Conservation (phyloP, 345 rosid genomes). For the Diplotaxis tenuifolia region DNA sequence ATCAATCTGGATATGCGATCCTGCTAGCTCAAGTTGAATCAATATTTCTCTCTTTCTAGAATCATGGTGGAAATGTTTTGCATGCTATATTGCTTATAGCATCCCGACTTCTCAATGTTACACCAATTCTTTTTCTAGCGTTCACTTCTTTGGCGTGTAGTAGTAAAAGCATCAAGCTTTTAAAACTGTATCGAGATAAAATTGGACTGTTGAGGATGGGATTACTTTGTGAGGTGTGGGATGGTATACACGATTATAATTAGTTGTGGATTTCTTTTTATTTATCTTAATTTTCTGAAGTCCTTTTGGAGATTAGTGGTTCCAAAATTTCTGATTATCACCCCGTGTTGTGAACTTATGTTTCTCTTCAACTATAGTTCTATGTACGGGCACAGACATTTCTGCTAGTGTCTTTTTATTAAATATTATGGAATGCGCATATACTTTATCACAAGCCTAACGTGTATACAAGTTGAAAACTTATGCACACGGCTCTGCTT, state of each 20-base stretch:
- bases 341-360: neutral
- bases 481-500: neutral
- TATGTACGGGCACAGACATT: neutral
- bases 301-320: neutral
- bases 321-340: neutral
- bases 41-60: neutral
- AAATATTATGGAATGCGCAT: neutral
- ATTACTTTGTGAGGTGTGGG: neutral
- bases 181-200: neutral
- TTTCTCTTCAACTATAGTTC: slow-evolving; percentile 5
- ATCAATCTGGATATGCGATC: neutral
- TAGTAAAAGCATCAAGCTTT: neutral
- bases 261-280: neutral
- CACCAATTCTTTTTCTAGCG: slow-evolving; percentile 6
- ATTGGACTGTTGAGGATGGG: neutral
- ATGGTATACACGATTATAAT: too few species aligned
- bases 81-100: neutral
- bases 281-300: neutral
- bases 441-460: neutral
- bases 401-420: neutral
- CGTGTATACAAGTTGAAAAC: slow-evolving; percentile 6
- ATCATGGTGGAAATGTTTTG: neutral
- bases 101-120: neutral
- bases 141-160: neutral
- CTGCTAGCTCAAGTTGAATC: neutral